Base-by-base conservation (phyloP, 2,329 filamentous ascomycete species). In the Stemphylium vesicarium region DNA sequence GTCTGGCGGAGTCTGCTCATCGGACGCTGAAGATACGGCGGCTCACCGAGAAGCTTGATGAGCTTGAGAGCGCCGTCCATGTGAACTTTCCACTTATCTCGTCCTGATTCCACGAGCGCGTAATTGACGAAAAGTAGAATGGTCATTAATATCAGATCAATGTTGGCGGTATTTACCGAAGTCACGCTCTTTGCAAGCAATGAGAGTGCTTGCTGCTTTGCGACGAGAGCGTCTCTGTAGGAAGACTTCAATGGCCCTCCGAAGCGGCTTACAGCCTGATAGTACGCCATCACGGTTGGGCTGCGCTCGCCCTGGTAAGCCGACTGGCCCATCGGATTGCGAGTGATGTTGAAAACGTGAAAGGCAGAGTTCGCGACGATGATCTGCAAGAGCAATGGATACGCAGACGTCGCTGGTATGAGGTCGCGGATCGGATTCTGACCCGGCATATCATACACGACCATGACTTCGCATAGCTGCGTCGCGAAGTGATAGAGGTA, bases 391-490 rank as follows among this genome's bases (percentile, higher is more conserved):
- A 83, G 70, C 20, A 80, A 68, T 5, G 80, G 78, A 37, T 79
- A 77, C 18, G 75, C 72, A 16, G 73, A 74, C 12, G 79, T 78
- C 41, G 81, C 68, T 5, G 78, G 75, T 18, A 81, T 77, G 6
- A 83, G 72, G 48, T 81, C 77, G 29, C 80, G 78, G 50, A 81
- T 81, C 0, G 79, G 79, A 33, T 83, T 83, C 13, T 76, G 72
- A 1, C 76, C 74, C 26, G 73, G 73, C 24, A 74, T 66, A 26
- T 81, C 78, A 63, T 82, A 81, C 4, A 81, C 70, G 0, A 81
- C 77, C 55, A 86, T 78, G 61, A 85, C 83, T 66, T 81, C 79
- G 68, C 83, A 85, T 51, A 86, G 73, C 35, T 80, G 69, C 73
- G 49, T 80, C 69, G 71, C 83, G 31, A 71, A 75, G 79, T 82